Evolutionary conservation across 176 grass and related monocot genomes (phyloP).

Genomic region (Cenchrus fungigraminus): DNA sequence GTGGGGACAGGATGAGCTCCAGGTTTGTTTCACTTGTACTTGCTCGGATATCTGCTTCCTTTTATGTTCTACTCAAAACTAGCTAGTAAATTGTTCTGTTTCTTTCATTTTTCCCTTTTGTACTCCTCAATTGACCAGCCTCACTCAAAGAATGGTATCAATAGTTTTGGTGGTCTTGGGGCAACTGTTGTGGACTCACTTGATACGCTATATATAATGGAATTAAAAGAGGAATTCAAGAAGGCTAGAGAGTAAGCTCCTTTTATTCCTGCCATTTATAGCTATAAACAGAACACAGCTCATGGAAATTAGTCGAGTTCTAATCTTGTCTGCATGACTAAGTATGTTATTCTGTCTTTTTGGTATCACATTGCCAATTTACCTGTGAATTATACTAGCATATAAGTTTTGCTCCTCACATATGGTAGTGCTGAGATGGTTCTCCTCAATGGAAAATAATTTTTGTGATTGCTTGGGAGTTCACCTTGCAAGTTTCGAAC

Average conservation of each 20-base stretch:
- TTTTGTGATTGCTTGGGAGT: not conserved
- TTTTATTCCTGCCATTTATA: not conserved
- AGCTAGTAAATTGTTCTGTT: not conserved
- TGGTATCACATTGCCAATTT: not conserved
- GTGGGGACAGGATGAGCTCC: constrained; percentile 70
- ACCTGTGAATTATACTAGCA: not conserved
- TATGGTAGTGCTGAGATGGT: not conserved
- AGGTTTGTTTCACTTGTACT: constrained; percentile 45
- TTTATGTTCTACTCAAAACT: not conserved
- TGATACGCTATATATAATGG: constrained; percentile 81
- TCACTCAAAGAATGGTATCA: constrained; percentile 70
- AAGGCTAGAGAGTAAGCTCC: constrained; percentile 70
- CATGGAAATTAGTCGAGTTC: not conserved
- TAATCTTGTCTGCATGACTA: not conserved
- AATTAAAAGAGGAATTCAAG: constrained; percentile 66
- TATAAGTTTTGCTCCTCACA: not conserved
- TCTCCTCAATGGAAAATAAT: not conserved
- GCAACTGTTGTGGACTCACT: constrained; percentile 76
- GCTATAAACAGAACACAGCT: not conserved
- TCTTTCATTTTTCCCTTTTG: not conserved
- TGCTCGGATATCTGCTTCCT: not conserved
- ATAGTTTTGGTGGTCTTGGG: constrained; percentile 81
- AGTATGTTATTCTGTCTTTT: not conserved
- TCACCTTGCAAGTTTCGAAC: not conserved
- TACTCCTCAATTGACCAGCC: constrained; percentile 46